These are phyloP conservation scores for Lasiosphaeriaceae sp. DNA, from an alignment of 495 filamentous ascomycete genomes.

Conservation along the genomic window DNA sequence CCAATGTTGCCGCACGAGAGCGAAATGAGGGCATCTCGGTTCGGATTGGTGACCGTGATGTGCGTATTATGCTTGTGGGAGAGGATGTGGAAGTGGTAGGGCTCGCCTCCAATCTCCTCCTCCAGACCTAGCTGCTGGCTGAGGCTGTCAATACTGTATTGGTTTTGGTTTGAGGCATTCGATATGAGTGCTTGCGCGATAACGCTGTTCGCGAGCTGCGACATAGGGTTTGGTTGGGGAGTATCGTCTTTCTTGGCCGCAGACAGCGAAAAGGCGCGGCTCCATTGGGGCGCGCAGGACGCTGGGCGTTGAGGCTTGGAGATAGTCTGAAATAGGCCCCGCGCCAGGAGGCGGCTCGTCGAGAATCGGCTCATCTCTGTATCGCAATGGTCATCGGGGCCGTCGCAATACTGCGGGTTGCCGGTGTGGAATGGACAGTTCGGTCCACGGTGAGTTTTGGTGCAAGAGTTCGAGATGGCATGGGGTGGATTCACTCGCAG, in stretches of 20 bases:
- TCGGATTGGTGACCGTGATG: conserved; percentile 78
- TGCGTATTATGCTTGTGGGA: conserved; percentile 88
- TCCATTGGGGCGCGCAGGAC: conserved; percentile 27
- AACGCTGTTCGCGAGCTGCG: too few relatives aligned
- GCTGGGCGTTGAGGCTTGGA: conserved; percentile 21
- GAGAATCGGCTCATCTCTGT: conserved; percentile 40
- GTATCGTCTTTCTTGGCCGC: neutral
- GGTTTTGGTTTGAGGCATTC: too few relatives aligned
- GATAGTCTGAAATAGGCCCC: conserved; percentile 27
- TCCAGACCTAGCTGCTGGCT: conserved; percentile 10
- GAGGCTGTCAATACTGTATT: too few relatives aligned
- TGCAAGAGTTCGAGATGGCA: too few relatives aligned
- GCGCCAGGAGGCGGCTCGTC: conserved; percentile 44
- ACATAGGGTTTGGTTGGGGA: neutral
- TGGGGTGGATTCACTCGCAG: too few relatives aligned
- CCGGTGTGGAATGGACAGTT: neutral
- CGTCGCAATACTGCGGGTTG: neutral
- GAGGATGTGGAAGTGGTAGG: conserved; percentile 85
- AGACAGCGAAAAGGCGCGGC: conserved; percentile 43
- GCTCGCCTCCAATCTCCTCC: conserved; percentile 37
- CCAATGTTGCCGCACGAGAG: conserved; percentile 78
- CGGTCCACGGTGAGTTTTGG: neutral
- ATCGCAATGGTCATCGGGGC: conserved; percentile 7
- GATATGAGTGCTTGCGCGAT: too few relatives aligned
- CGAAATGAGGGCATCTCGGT: conserved; percentile 70